Conservation (phyloP, 768 basidiomycete genomes). For the Suillus subaureus region DNA sequence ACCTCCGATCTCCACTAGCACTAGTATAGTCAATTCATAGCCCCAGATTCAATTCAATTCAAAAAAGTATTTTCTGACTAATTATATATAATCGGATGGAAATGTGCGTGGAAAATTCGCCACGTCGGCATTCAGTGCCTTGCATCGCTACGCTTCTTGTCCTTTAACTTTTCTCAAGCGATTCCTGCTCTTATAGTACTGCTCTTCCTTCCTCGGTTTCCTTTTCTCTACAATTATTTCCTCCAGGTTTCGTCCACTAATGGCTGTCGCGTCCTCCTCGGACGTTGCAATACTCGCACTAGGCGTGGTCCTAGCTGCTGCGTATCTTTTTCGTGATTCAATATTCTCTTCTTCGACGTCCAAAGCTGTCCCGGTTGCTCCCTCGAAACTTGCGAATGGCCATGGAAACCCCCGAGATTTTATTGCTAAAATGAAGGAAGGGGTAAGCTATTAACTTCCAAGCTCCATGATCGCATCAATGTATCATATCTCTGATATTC, state of each 20-base stretch:
- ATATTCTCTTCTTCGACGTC: constrained; percentile 70
- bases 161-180: constrained; percentile 8
- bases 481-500: constrained; percentile 14
- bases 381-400: constrained; percentile 56
- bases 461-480: constrained; percentile 8
- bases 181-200: background rate
- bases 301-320: constrained; percentile 73
- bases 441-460: constrained; percentile 55
- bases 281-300: constrained; percentile 74
- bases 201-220: constrained; percentile 9
- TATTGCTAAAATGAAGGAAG: constrained; percentile 90
- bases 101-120: background rate
- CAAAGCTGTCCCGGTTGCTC: constrained; percentile 50
- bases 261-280: constrained; percentile 66
- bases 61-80: background rate
- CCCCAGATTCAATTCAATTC: no score
- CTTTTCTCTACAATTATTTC: constrained; percentile 3
- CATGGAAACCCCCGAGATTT: constrained; percentile 93
- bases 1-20: background rate
- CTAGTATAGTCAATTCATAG: no score
- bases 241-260: constrained; percentile 30
- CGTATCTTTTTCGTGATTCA: constrained; percentile 85
- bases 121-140: background rate
- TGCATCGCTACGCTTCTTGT: background rate
- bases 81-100: background rate